These are phyloP conservation scores for Diaporthe sp. DNA, from an alignment of 2,329 filamentous ascomycete genomes.

Conservation along the genomic window DNA sequence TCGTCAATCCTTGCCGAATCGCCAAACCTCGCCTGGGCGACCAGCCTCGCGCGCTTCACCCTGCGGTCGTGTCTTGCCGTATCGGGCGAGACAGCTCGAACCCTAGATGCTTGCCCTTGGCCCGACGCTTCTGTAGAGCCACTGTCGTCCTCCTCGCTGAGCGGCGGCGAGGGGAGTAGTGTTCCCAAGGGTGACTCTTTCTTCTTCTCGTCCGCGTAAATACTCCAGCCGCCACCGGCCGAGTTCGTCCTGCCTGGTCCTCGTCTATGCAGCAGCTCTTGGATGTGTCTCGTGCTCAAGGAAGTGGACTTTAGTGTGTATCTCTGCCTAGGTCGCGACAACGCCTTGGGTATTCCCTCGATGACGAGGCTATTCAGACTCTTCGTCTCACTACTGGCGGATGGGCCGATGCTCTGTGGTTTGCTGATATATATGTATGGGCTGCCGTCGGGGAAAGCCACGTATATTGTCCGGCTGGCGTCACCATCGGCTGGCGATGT, in stretches of 20 bases:
- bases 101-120: slow-evolving; percentile 35
- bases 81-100: slow-evolving; percentile 42
- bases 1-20: slow-evolving; percentile 67
- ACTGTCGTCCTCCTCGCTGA: slow-evolving; percentile 53
- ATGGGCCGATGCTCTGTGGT: slow-evolving; percentile 57
- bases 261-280: slow-evolving; percentile 75
- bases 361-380: slow-evolving; percentile 79
- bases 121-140: slow-evolving; percentile 38
- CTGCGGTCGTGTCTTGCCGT: slow-evolving; percentile 50
- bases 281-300: slow-evolving; percentile 78
- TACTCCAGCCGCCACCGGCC: slow-evolving; percentile 82
- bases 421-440: slow-evolving; percentile 79
- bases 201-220: slow-evolving; percentile 76
- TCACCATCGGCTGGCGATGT: slow-evolving; percentile 67
- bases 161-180: slow-evolving; percentile 60
- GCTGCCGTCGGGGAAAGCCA: slow-evolving; percentile 85
- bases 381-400: slow-evolving; percentile 64
- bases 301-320: slow-evolving; percentile 78
- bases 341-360: slow-evolving; percentile 84
- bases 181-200: slow-evolving; percentile 68
- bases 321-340: slow-evolving; percentile 80
- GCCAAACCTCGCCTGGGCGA: slow-evolving; percentile 80
- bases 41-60: slow-evolving; percentile 69
- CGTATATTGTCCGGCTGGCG: slow-evolving; percentile 78
- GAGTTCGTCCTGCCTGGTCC: slow-evolving; percentile 78